A percentile compares a stretch with the other conserved stretches of the same genome.
phyloP scores from a whole-genome alignment of 75 land plant species.

The Pinus tabuliformis region DNA sequence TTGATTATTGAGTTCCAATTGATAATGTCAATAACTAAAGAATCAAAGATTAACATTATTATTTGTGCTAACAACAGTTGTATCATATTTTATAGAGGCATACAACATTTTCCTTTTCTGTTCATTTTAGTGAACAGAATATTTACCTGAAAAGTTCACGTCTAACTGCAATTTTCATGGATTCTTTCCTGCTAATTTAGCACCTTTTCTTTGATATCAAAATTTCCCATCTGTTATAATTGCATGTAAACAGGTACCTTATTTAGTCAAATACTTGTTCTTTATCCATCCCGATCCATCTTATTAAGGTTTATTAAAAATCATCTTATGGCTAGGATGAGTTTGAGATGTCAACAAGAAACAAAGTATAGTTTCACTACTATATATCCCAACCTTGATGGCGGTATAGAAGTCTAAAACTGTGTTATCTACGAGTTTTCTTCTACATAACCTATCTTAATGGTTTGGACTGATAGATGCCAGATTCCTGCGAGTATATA shows the following conservation, averaged over 20 bases:
- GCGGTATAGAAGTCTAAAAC: neutral
- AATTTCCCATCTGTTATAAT: neutral
- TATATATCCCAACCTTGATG: neutral
- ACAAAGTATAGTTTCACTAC: neutral
- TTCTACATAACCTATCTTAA: neutral
- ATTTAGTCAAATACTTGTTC: neutral
- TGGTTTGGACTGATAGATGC: neutral
- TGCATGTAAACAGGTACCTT: neutral
- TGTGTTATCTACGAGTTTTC: neutral
- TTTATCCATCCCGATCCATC: neutral
- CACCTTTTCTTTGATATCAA: neutral
- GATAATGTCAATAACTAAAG: neutral
- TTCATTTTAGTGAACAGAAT: neutral
- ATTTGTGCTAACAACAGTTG: neutral
- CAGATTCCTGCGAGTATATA: neutral
- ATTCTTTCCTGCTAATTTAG: neutral
- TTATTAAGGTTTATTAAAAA: neutral
- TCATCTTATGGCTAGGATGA: neutral
- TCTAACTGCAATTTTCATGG: neutral
- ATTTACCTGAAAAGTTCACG: neutral
- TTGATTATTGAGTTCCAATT: neutral
- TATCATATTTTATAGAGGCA: neutral
- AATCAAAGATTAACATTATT: too few species aligned
- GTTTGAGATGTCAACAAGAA: neutral
- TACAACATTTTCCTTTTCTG: neutral